phyloP scores from a whole-genome alignment of 179 eudicot species.

The Spinacia oleracea region DNA sequence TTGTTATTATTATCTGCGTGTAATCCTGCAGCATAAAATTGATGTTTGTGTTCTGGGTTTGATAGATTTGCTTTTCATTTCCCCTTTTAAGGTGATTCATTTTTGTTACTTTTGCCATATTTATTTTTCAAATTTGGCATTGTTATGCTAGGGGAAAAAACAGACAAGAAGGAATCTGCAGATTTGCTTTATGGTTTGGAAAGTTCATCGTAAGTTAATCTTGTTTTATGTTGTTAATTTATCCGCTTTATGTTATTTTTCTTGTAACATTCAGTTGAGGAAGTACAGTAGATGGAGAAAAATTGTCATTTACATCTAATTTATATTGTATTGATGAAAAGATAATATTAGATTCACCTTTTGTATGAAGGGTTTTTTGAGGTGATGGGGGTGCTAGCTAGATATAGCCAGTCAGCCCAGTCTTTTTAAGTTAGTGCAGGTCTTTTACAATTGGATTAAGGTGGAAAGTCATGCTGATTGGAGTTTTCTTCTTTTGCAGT shows the following conservation, averaged over 20 bases:
- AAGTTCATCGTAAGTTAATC: slow-evolving; percentile 53
- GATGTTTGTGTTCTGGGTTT: neutral
- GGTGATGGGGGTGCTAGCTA: neutral
- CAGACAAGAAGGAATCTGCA: slow-evolving; percentile 54
- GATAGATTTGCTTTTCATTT: neutral
- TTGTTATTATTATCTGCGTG: neutral
- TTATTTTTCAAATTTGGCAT: slow-evolving; percentile 17
- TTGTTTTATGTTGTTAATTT: slow-evolving; percentile 3
- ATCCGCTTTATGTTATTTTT: neutral
- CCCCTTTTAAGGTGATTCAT: neutral
- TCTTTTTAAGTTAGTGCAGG: neutral
- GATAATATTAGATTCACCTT: neutral
- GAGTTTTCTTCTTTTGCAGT: slow-evolving; percentile 5
- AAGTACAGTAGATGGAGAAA: neutral
- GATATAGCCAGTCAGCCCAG: neutral
- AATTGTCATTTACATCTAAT: neutral
- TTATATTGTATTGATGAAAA: neutral
- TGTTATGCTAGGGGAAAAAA: slow-evolving; percentile 42
- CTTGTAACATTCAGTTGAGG: neutral
- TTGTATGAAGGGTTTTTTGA: neutral
- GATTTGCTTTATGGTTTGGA: slow-evolving; percentile 53
- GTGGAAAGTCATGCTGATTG: neutral
- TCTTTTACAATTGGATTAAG: neutral
- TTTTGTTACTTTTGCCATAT: neutral
- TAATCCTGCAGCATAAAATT: neutral